These are phyloP conservation scores for Halenospora varia DNA, from an alignment of 495 filamentous ascomycete genomes.

Conservation along the genomic window DNA sequence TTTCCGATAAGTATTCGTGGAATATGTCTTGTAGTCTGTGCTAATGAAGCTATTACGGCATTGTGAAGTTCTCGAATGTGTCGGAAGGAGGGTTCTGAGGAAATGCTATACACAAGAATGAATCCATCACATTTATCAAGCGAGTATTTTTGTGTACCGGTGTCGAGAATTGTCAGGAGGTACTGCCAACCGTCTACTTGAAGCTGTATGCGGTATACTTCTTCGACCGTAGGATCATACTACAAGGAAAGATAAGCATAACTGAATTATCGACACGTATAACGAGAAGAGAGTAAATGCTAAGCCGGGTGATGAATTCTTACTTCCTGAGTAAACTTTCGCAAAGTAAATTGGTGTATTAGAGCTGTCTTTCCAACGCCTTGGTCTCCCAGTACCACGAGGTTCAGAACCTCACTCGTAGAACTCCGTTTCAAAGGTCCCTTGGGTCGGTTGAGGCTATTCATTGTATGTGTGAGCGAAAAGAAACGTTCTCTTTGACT, in stretches of 20 bases:
- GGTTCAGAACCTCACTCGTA: not conserved
- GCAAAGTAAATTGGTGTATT: not conserved
- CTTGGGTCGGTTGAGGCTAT: not conserved
- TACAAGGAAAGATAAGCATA: not conserved
- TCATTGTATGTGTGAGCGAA: not conserved
- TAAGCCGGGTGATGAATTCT: not conserved
- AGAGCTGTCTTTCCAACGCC: not conserved
- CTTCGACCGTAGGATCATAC: not conserved
- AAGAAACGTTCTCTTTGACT: not conserved
- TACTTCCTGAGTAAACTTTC: not conserved
- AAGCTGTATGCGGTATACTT: not conserved
- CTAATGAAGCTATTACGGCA: not conserved
- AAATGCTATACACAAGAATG: constrained; percentile 3
- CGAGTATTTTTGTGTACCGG: not conserved
- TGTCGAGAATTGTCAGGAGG: not conserved
- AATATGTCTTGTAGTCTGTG: not conserved
- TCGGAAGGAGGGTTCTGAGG: not conserved
- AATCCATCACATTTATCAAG: not conserved
- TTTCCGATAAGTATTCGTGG: not conserved
- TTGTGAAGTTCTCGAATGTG: not conserved
- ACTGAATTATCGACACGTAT: not conserved
- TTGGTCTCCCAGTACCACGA: not conserved
- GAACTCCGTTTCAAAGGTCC: not conserved
- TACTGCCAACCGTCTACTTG: not conserved
- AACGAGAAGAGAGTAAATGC: not conserved